Evolutionary conservation across 2,329 filamentous ascomycete species (phyloP).

Genomic region (Trichoderma koningiopsis): DNA sequence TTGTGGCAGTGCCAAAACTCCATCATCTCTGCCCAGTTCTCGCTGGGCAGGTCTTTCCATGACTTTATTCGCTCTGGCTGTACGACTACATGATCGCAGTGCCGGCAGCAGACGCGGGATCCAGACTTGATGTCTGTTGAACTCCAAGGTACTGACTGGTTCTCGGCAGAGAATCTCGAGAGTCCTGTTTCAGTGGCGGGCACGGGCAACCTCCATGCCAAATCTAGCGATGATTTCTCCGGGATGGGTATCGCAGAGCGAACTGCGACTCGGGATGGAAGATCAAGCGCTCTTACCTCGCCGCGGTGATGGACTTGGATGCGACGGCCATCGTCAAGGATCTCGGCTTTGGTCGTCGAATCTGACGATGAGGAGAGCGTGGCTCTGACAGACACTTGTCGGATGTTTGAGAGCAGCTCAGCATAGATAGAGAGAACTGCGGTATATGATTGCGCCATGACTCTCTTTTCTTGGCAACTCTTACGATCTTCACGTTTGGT

Average conservation of each 20-base stretch:
- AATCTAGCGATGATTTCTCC: slow-evolving; percentile 35
- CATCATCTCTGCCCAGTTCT: slow-evolving; percentile 99
- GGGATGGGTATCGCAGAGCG: slow-evolving; percentile 43
- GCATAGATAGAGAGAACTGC: slow-evolving; percentile 56
- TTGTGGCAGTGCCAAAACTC: slow-evolving; percentile 99
- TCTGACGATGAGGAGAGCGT: slow-evolving; percentile 50
- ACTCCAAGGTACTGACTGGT: slow-evolving; percentile 57
- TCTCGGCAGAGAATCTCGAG: slow-evolving; percentile 38
- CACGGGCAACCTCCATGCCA: slow-evolving; percentile 60
- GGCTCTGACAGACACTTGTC: slow-evolving; percentile 62
- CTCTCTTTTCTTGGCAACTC: slow-evolving; percentile 9
- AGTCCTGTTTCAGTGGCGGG: slow-evolving; percentile 32
- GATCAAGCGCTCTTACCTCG: slow-evolving; percentile 37
- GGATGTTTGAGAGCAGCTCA: slow-evolving; percentile 66
- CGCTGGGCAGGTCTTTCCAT: slow-evolving; percentile 94
- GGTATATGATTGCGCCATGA: slow-evolving; percentile 25
- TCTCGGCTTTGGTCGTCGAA: slow-evolving; percentile 45
- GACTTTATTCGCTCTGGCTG: slow-evolving; percentile 43
- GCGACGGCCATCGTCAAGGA: slow-evolving; percentile 49
- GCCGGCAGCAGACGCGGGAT: slow-evolving; percentile 48
- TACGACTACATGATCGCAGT: slow-evolving; percentile 45
- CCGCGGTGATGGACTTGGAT: slow-evolving; percentile 54
- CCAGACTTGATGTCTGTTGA: slow-evolving; percentile 49
- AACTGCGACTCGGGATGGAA: slow-evolving; percentile 48
- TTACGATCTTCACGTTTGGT: not conserved